Evolutionary conservation across 495 filamentous ascomycete species (phyloP).

Genomic region (Penicillium pancosmium): DNA sequence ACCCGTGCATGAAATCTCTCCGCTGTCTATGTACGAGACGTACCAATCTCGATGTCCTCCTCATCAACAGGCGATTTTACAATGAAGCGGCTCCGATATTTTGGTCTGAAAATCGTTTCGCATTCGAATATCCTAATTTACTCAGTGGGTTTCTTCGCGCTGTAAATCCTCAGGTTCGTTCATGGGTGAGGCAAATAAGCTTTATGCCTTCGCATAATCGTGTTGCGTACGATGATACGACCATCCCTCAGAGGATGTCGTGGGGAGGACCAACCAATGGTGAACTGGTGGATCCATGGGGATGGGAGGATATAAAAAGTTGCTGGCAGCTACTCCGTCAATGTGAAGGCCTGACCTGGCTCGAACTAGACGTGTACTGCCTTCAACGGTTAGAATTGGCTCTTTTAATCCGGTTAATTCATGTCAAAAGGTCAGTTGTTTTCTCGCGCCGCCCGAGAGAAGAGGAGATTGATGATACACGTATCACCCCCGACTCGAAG

Average conservation of each 20-base stretch:
- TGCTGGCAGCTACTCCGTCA: slow-evolving; percentile 9
- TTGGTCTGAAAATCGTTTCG: slow-evolving; percentile 33
- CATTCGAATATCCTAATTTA: slow-evolving; percentile 23
- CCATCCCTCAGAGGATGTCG: neutral
- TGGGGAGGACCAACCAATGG: neutral
- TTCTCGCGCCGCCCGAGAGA: neutral
- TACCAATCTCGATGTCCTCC: slow-evolving; percentile 20
- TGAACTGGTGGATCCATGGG: neutral
- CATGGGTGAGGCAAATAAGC: slow-evolving; percentile 10
- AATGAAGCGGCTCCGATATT: slow-evolving; percentile 31
- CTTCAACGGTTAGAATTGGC: slow-evolving; percentile 10
- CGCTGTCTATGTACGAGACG: slow-evolving; percentile 28
- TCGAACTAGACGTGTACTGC: slow-evolving; percentile 19
- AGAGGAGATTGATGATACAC: neutral
- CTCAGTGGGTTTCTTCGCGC: slow-evolving; percentile 22
- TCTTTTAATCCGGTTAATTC: slow-evolving; percentile 3
- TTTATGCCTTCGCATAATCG: neutral
- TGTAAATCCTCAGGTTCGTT: slow-evolving; percentile 17
- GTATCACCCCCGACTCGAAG: neutral
- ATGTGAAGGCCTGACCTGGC: slow-evolving; percentile 15
- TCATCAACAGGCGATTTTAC: slow-evolving; percentile 26
- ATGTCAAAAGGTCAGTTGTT: neutral
- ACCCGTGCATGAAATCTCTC: slow-evolving; percentile 8
- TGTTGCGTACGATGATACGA: neutral
- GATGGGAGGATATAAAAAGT: slow-evolving; percentile 2